A percentile compares a stretch with the other conserved stretches of the same genome.
phyloP scores from a whole-genome alignment of 2,329 filamentous ascomycete species.

The Fusarium redolens region DNA sequence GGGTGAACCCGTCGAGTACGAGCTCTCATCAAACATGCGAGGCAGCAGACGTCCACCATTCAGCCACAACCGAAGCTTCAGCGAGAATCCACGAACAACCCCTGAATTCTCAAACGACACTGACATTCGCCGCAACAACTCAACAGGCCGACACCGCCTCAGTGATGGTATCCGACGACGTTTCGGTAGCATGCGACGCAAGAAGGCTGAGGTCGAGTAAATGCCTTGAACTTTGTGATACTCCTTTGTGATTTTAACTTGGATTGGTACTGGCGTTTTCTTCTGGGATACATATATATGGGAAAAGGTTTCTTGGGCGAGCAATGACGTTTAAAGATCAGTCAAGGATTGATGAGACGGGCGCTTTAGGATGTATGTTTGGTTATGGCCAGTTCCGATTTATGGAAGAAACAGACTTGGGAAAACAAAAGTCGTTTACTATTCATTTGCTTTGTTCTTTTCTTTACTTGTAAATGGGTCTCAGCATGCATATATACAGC shows the following conservation, averaged over 20 bases:
- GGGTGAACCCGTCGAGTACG: constrained; percentile 55
- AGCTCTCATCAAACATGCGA: constrained; percentile 58
- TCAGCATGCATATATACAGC: not conserved
- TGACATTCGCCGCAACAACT: constrained; percentile 53
- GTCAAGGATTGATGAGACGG: constrained; percentile 9
- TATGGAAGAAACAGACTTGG: not conserved
- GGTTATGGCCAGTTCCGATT: not conserved
- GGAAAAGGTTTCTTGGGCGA: constrained; percentile 1
- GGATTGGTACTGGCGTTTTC: constrained; percentile 7
- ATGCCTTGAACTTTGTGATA: not conserved
- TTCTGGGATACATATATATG: not conserved
- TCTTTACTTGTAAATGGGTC: not conserved
- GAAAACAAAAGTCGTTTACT: constrained; percentile 6
- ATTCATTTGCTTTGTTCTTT: not conserved
- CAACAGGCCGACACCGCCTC: constrained; percentile 56
- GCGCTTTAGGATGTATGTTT: constrained; percentile 9
- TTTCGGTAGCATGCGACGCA: constrained; percentile 64
- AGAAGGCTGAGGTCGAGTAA: constrained; percentile 47
- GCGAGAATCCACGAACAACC: constrained; percentile 49
- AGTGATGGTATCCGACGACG: constrained; percentile 65
- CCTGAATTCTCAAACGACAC: constrained; percentile 38
- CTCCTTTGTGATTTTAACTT: not conserved
- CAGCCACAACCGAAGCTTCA: constrained; percentile 59
- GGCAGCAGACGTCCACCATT: constrained; percentile 33
- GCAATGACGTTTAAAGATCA: constrained; percentile 12